phyloP scores from a whole-genome alignment of 345 rosid genomes.

The Eucalyptus regnans region DNA sequence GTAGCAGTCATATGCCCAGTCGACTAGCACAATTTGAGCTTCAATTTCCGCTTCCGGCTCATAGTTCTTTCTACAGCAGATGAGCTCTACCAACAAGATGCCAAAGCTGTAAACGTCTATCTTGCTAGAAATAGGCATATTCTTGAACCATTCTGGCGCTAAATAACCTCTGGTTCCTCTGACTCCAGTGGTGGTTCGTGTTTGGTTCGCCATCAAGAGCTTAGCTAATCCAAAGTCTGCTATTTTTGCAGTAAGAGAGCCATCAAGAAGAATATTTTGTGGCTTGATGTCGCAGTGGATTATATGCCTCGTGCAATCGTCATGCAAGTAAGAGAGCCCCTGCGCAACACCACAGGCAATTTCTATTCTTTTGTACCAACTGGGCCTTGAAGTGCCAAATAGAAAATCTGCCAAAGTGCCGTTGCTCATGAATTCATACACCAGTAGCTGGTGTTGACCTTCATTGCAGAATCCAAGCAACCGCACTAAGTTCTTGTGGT shows the following conservation, averaged over 20 bases:
- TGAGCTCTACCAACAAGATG: slow-evolving; percentile 5
- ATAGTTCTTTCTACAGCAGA: slow-evolving; percentile 1
- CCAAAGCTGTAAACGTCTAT: slow-evolving; percentile 24
- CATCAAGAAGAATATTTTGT: slow-evolving; percentile 5
- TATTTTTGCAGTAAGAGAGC: background rate
- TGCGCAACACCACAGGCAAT: slow-evolving; percentile 10
- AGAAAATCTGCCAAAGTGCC: slow-evolving; percentile 4
- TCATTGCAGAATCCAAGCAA: slow-evolving; percentile 18
- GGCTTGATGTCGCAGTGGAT: slow-evolving; percentile 8
- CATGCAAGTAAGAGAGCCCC: slow-evolving; percentile 15
- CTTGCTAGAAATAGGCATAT: slow-evolving; percentile 4
- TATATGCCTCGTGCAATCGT: slow-evolving; percentile 3
- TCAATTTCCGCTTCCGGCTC: background rate
- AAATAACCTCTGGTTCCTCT: slow-evolving; percentile 4
- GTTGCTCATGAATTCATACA: slow-evolving; percentile 17
- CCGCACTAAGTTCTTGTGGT: slow-evolving; percentile 21
- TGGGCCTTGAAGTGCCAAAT: background rate
- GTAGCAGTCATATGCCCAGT: slow-evolving; percentile 1
- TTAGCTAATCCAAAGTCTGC: slow-evolving; percentile 8
- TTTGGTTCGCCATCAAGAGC: background rate
- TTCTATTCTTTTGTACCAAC: slow-evolving; percentile 4
- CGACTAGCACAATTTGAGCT: background rate
- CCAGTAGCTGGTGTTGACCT: slow-evolving; percentile 2
- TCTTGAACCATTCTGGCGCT: slow-evolving; percentile 12
- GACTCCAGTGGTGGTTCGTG: background rate